Conservation (phyloP, 192 early-diverging fungal genomes). For the Jimgerdemannia flammicorona region DNA sequence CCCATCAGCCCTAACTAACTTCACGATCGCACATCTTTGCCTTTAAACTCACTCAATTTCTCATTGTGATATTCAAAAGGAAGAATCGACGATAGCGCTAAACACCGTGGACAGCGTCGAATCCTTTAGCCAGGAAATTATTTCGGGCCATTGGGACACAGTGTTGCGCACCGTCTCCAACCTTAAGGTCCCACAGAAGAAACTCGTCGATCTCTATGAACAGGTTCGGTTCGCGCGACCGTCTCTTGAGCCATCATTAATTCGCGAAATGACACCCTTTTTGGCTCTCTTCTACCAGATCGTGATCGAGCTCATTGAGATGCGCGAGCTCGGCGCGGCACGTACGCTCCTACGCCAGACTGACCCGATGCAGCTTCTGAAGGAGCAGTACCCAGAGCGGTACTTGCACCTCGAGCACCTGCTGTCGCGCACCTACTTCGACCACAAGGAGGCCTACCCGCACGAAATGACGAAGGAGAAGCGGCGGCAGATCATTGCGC, state of each 20-base stretch:
- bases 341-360: slow-evolving; percentile 83
- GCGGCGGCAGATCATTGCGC: slow-evolving; percentile 71
- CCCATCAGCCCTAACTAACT: too few species aligned
- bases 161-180: slow-evolving; percentile 72
- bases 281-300: slow-evolving; percentile 44
- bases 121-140: slow-evolving; percentile 68
- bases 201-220: slow-evolving; percentile 86
- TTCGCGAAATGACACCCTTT: neutral
- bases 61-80: slow-evolving; percentile 33
- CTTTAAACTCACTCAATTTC: neutral
- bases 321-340: slow-evolving; percentile 77
- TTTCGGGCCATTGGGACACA: slow-evolving; percentile 81
- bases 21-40: slow-evolving; percentile 3
- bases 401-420: slow-evolving; percentile 82
- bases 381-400: slow-evolving; percentile 69
- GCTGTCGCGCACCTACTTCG: slow-evolving; percentile 64
- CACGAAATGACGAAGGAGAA: slow-evolving; percentile 63
- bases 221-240: slow-evolving; percentile 45
- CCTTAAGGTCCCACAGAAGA: slow-evolving; percentile 61
- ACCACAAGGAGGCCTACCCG: slow-evolving; percentile 70
- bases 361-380: slow-evolving; percentile 84
- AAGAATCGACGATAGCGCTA: slow-evolving; percentile 71
- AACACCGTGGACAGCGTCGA: slow-evolving; percentile 86
- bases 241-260: neutral
- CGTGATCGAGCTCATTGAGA: slow-evolving; percentile 82